Base-by-base conservation (phyloP, 176 grass and related monocot species). In the Oryza australiensis region DNA sequence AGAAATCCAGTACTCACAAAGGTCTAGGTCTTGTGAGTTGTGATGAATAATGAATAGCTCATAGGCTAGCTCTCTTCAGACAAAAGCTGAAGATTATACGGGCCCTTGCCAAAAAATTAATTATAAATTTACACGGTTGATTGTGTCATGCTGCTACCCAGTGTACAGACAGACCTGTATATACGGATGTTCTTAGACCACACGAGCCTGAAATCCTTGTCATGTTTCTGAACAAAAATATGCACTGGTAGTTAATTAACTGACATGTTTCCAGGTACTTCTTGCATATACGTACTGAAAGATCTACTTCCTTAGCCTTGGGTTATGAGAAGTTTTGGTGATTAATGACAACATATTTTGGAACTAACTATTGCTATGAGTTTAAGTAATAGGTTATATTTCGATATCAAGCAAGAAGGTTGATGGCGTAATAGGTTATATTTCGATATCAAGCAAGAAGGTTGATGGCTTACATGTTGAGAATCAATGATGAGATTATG, bases 91-190 rank as follows among this genome's bases (percentile, higher is more conserved):
- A 62, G 85, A 62, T 70, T 86, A 55, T 18, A 66, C 42, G 76
- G 51, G 20, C 51, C 5, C 20, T 55, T 55, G 51, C 51, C 20
- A 22, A 55, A 9, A 49, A 55, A 7, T 14, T 46, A 55, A 20
- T 55, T 55, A 75, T 20, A 55, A 55, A 7, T 29, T 40, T 12
- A 29, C 48, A 28, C 3, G 16, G 64, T 66, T 72, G 64, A 68
- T 28, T 29, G 30, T 27, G 48, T 81, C 85, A 76, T 81, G 71
- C 72, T 81, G 85, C 70, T 62, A 28, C 78, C 78, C 32, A 68
- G 27, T 45, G 46, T 28, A 69, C 22, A 60, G 55, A 60, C 55
- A 33, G 63, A 87, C 85, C 70, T 71, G 71, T 87, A 42, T 66
- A 75, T 14, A 75, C 71, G 48, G 85, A 62, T 64, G 51, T 20